A percentile compares a stretch with the other conserved stretches of the same genome.
Evolutionary conservation across 2,329 filamentous ascomycete species (phyloP).

Genomic region (Fusarium xyrophilum): DNA sequence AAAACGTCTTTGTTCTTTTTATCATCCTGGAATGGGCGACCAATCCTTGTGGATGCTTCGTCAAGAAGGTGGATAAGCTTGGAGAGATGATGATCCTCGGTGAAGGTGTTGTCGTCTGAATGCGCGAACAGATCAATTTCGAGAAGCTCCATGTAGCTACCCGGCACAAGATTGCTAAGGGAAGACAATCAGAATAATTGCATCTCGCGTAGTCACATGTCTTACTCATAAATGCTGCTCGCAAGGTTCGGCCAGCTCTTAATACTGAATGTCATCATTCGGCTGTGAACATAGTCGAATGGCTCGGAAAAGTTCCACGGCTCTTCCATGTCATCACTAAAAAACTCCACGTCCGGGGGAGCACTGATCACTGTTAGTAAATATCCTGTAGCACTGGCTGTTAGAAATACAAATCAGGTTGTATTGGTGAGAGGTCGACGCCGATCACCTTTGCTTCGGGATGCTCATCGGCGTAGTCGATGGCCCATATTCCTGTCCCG

Average conservation of each 20-base stretch:
- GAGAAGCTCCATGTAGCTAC: slow-evolving; percentile 24
- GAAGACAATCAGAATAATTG: accelerated
- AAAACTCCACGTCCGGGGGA: slow-evolving; percentile 31
- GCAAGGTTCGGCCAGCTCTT: slow-evolving; percentile 22
- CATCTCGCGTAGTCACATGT: accelerated
- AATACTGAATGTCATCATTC: slow-evolving; percentile 33
- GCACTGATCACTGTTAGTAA: not conserved
- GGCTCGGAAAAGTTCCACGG: slow-evolving; percentile 23
- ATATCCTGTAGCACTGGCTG: not conserved
- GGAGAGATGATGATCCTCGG: slow-evolving; percentile 2
- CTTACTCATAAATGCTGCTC: slow-evolving; percentile 20
- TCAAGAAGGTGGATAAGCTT: slow-evolving; percentile 7
- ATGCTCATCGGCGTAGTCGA: slow-evolving; percentile 21
- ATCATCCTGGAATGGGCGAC: slow-evolving; percentile 26
- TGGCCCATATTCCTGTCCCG: slow-evolving; percentile 19
- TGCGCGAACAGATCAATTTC: slow-evolving; percentile 25
- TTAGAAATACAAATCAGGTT: slow-evolving; percentile 18
- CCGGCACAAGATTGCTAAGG: slow-evolving; percentile 18
- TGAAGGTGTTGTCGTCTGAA: slow-evolving; percentile 21
- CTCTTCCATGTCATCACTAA: slow-evolving; percentile 32
- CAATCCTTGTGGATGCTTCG: slow-evolving; percentile 20
- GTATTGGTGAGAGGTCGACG: slow-evolving; percentile 29
- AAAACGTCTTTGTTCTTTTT: slow-evolving; percentile 26
- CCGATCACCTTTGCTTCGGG: slow-evolving; percentile 19
- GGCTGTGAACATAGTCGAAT: slow-evolving; percentile 35